Percentiles rank a stretch among this genome's conserved stretches.
phyloP scores from a whole-genome alignment of 2,329 filamentous ascomycete species.

The Colletotrichum siamense region DNA sequence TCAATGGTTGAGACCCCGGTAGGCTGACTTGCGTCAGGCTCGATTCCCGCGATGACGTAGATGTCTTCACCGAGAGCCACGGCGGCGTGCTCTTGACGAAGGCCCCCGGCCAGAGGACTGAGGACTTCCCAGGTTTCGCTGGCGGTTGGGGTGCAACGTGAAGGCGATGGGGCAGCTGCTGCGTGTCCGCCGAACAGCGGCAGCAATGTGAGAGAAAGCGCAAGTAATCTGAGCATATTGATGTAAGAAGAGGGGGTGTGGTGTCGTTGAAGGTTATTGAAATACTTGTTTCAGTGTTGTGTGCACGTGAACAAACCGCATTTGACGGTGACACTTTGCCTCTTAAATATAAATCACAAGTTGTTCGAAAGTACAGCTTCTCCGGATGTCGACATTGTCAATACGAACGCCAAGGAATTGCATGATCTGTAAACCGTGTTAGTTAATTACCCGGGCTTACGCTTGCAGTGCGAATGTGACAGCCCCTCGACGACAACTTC shows the following conservation, averaged over 20 bases:
- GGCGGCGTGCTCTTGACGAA: background rate
- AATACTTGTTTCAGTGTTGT: accelerated
- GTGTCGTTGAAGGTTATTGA: background rate
- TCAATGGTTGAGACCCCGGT: background rate
- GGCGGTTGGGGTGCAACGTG: background rate
- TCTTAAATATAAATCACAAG: accelerated
- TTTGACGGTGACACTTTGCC: accelerated
- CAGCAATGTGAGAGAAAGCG: no score
- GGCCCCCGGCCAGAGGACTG: background rate
- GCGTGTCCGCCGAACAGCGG: accelerated
- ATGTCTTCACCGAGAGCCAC: background rate
- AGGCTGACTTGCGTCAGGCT: background rate
- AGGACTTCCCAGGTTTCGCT: background rate
- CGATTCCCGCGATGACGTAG: background rate
- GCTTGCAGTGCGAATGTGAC: no score
- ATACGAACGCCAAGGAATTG: background rate
- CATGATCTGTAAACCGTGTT: background rate
- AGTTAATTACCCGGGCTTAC: background rate
- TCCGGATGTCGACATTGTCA: accelerated
- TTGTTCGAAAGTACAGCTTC: background rate
- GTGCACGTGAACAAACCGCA: accelerated
- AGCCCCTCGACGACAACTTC: background rate
- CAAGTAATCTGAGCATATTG: no score
- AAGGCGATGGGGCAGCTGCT: background rate
- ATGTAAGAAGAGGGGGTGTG: no score